Evolutionary conservation across 345 rosid genomes (phyloP).

Genomic region (Citropsis articulata): DNA sequence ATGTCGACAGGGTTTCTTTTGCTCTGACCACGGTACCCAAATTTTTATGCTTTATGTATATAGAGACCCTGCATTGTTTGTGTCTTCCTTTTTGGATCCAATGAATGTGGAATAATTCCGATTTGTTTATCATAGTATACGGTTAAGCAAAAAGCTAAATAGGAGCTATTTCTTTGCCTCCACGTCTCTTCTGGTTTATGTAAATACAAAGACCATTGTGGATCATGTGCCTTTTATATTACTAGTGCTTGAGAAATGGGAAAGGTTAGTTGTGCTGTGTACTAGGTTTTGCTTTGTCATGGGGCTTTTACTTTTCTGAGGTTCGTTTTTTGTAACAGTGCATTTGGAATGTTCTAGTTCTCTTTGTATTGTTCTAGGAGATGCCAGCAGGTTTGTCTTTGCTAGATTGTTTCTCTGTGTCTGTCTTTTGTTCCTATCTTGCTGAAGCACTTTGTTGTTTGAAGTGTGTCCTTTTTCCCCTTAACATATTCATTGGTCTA

Average conservation of each 20-base stretch:
- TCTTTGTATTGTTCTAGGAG: neutral
- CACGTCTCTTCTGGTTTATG: neutral
- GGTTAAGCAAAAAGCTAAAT: neutral
- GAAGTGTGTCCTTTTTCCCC: neutral
- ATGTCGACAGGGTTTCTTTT: constrained; percentile 95
- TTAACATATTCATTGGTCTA: neutral
- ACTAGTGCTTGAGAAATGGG: neutral
- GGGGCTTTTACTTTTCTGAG: neutral
- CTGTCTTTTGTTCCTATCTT: neutral
- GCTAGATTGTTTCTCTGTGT: neutral
- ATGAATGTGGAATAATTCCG: neutral
- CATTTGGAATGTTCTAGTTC: neutral
- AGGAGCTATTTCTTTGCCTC: neutral
- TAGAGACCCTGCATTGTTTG: neutral
- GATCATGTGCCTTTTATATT: neutral
- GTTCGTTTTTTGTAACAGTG: neutral
- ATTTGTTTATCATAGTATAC: neutral
- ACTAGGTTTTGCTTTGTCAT: neutral
- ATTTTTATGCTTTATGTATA: constrained; percentile 8
- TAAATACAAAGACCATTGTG: neutral
- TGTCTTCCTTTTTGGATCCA: neutral
- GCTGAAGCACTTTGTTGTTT: neutral
- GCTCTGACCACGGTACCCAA: constrained; percentile 83
- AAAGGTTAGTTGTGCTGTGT: neutral
- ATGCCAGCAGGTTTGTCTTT: neutral